Evolutionary conservation across 2,329 filamentous ascomycete species (phyloP).

Genomic region (Monascus ruber): DNA sequence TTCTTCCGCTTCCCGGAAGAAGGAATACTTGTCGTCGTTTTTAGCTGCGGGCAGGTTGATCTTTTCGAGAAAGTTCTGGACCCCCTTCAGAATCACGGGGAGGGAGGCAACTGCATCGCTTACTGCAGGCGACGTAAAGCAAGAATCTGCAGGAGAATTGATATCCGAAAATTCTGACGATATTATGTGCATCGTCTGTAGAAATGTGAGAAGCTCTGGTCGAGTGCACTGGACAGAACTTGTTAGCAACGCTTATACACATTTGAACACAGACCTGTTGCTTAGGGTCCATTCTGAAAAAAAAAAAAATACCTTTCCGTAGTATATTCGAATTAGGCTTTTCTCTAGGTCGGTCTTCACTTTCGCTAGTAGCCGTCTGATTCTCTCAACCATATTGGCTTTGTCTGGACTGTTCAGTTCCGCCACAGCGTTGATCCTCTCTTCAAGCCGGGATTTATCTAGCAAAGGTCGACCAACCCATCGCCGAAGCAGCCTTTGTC

Average conservation of each 20-base stretch:
- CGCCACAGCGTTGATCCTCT: constrained; percentile 71
- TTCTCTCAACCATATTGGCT: constrained; percentile 56
- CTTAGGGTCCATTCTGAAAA: not conserved
- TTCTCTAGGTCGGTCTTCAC: constrained; percentile 80
- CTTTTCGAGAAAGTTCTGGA: constrained; percentile 65
- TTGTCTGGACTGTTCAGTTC: constrained; percentile 64
- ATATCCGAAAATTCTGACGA: constrained; percentile 63
- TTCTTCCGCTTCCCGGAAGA: constrained; percentile 80
- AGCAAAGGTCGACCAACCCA: constrained; percentile 90
- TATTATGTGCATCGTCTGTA: constrained; percentile 77
- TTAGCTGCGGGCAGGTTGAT: constrained; percentile 78
- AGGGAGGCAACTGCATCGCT: constrained; percentile 61
- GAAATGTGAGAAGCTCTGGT: constrained; percentile 70
- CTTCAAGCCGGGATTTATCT: constrained; percentile 61
- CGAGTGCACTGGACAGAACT: constrained; percentile 52
- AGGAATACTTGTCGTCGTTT: constrained; percentile 82
- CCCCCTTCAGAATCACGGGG: constrained; percentile 61
- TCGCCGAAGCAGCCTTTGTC: constrained; percentile 75
- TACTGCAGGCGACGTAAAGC: constrained; percentile 61
- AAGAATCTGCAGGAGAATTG: constrained; percentile 52
- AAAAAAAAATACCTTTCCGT: constrained; percentile 53
- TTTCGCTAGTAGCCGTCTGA: constrained; percentile 59
- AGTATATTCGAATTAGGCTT: constrained; percentile 89
- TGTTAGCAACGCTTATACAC: constrained; percentile 6
- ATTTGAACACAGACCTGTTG: not conserved